These are phyloP conservation scores for Xylaria sp. DNA, from an alignment of 2,329 filamentous ascomycete genomes.

Conservation along the genomic window DNA sequence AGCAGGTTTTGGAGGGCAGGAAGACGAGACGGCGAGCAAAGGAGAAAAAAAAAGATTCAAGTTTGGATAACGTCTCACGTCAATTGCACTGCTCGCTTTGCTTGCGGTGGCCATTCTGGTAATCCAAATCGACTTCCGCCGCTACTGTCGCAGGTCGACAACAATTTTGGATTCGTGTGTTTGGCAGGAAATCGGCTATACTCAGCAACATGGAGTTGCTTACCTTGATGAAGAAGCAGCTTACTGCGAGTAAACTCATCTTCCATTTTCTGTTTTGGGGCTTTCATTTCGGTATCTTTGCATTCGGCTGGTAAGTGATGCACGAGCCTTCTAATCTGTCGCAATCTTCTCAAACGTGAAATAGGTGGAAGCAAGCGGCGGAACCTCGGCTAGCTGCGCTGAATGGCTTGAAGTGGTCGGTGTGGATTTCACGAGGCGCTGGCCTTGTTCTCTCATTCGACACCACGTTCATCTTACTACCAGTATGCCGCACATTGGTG, in stretches of 20 bases:
- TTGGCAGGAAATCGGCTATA: constrained; percentile 41
- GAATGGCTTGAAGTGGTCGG: constrained; percentile 83
- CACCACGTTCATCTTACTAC: constrained; percentile 84
- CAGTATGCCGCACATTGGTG: constrained; percentile 92
- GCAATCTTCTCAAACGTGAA: constrained; percentile 15
- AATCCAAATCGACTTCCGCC: constrained; percentile 36
- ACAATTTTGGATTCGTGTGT: constrained; percentile 44
- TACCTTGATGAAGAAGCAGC: constrained; percentile 63
- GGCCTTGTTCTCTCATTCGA: constrained; percentile 86
- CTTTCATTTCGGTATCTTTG: constrained; percentile 79
- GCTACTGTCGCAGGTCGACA: constrained; percentile 63
- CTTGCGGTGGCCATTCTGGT: constrained; percentile 24
- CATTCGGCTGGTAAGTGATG: constrained; percentile 75
- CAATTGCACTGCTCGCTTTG: constrained; percentile 24
- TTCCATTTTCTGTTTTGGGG: constrained; percentile 86
- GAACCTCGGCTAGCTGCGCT: constrained; percentile 74
- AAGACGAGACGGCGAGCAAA: constrained; percentile 11
- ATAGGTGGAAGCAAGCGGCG: constrained; percentile 76
- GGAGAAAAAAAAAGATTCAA: constrained; percentile 21
- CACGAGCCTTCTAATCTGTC: neutral
- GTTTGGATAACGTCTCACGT: constrained; percentile 13
- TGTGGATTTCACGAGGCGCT: constrained; percentile 95
- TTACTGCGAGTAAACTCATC: constrained; percentile 71
- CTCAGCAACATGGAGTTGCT: constrained; percentile 46
- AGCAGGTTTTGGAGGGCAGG: constrained; percentile 13